Evolutionary conservation across 495 filamentous ascomycete species (phyloP), one percentile per base, ranked within the genome.

Genomic region (Hyaloscypha finlandica): DNA sequence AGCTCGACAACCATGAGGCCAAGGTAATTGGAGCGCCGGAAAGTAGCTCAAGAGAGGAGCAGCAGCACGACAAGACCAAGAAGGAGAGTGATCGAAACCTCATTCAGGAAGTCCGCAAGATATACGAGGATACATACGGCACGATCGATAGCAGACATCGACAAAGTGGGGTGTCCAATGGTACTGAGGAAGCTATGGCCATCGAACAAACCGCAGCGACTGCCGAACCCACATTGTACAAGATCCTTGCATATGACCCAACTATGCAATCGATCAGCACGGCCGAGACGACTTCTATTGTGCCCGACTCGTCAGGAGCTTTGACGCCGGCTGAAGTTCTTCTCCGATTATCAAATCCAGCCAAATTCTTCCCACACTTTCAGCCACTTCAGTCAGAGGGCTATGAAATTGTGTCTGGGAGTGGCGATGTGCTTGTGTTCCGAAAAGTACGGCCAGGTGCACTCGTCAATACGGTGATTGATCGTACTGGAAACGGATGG

Each of bases 351-450:
- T 85, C 87, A 57, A 86, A 89, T 66, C 89, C 90, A 0, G 81
- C 88, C 25, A 88, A 87, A 65, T 95, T 94, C 74, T 79, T 93
- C 39, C 84, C 90, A 0, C 83, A 92, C 64, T 87, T 94, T 56
- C 79, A 79, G 2, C 76, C 81, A 19, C 83, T 95, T 67, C 81
- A 89, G 68, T 75, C 80, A 12, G 81, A 89, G 51, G 92, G 91
- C 2, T 94, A 89, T 68, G 89, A 91, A 61, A 90, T 94, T 63
- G 85, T 89, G 11, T 88, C 88, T 4, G 90, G 89, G 8, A 82
- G 84, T 63, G 85, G 83, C 6, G 85, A 94, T 72, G 81, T 94
- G 8, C 81, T 94, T 20, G 85, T 95, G 0, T 92, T 94, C 71
- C 85, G 85, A 64, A 89, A 91, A 71, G 76, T 83, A 14, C 74